phyloP scores from a whole-genome alignment of 345 rosid genomes.

The Sisymbrium irio region DNA sequence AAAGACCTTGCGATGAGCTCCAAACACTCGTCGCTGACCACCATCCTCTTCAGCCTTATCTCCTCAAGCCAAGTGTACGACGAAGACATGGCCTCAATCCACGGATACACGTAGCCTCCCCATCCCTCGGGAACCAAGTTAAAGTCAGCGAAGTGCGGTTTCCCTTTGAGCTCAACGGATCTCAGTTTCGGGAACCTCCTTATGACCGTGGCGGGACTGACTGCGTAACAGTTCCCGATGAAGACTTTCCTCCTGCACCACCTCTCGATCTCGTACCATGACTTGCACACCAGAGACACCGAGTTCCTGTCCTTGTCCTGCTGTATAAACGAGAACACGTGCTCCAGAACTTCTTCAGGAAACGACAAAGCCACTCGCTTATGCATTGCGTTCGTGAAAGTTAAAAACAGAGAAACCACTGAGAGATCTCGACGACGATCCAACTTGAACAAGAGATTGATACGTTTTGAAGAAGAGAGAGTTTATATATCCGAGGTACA shows the following conservation, averaged over 20 bases:
- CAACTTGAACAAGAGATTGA: no score
- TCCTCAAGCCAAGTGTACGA: slow-evolving; percentile 77
- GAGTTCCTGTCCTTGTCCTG: slow-evolving; percentile 72
- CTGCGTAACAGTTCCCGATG: slow-evolving; percentile 94
- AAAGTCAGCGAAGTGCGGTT: slow-evolving; percentile 97
- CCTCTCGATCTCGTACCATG: slow-evolving; percentile 89
- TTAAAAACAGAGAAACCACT: neutral
- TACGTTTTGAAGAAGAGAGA: no score
- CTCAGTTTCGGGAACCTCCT: slow-evolving; percentile 77
- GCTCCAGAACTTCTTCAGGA: slow-evolving; percentile 92
- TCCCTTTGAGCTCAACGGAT: slow-evolving; percentile 84
- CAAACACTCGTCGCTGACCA: slow-evolving; percentile 70
- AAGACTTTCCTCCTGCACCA: slow-evolving; percentile 72
- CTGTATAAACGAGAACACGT: slow-evolving; percentile 69
- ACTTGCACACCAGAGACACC: slow-evolving; percentile 79
- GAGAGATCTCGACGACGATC: slow-evolving; percentile 8
- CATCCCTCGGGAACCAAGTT: slow-evolving; percentile 86
- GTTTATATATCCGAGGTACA: neutral
- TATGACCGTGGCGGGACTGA: slow-evolving; percentile 55
- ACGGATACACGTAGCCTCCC: slow-evolving; percentile 80
- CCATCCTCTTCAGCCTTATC: slow-evolving; percentile 89
- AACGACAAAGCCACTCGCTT: slow-evolving; percentile 51
- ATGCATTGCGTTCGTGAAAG: neutral
- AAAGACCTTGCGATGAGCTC: slow-evolving; percentile 81
- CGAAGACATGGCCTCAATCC: slow-evolving; percentile 62